These are phyloP conservation scores for Ascocoryne sarcoides DNA, from an alignment of 2,329 filamentous ascomycete species.

Conservation along the genomic window DNA sequence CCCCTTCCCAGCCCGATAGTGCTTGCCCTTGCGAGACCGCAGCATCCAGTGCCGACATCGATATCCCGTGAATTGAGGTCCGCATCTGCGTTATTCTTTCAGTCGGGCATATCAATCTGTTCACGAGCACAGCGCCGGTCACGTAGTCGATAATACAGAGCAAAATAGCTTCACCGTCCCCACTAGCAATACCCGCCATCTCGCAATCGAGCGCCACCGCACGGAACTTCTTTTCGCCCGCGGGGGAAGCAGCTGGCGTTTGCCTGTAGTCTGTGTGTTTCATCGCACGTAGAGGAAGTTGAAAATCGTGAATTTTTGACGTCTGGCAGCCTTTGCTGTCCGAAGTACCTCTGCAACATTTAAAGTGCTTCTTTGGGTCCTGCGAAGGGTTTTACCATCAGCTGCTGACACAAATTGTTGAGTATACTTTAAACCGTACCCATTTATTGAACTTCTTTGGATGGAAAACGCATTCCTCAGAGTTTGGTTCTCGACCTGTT, in stretches of 20 bases:
- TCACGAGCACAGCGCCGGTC: slow-evolving; percentile 37
- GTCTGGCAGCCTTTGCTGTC: slow-evolving; percentile 8
- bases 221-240: slow-evolving; percentile 18
- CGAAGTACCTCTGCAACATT: slow-evolving; percentile 9
- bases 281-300: slow-evolving; percentile 5
- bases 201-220: slow-evolving; percentile 40
- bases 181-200: slow-evolving; percentile 33
- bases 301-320: slow-evolving; percentile 12
- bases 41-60: slow-evolving; percentile 22
- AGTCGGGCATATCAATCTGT: slow-evolving; percentile 34
- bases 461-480: slow-evolving; percentile 10
- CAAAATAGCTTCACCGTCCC: slow-evolving; percentile 29
- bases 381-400: slow-evolving; percentile 1
- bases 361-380: slow-evolving; percentile 9
- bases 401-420: slow-evolving; percentile 2
- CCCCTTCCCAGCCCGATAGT: slow-evolving; percentile 35
- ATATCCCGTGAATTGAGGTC: slow-evolving; percentile 33
- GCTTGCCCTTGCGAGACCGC: slow-evolving; percentile 27
- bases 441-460: slow-evolving; percentile 9
- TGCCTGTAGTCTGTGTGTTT: slow-evolving; percentile 9
- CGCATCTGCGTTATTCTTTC: slow-evolving; percentile 31
- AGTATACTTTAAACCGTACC: slow-evolving; percentile 8
- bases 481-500: slow-evolving; percentile 5
- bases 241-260: slow-evolving; percentile 7
- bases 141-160: slow-evolving; percentile 37